Conservation (phyloP, 768 basidiomycete species). For the Leccinum barrowsii region DNA sequence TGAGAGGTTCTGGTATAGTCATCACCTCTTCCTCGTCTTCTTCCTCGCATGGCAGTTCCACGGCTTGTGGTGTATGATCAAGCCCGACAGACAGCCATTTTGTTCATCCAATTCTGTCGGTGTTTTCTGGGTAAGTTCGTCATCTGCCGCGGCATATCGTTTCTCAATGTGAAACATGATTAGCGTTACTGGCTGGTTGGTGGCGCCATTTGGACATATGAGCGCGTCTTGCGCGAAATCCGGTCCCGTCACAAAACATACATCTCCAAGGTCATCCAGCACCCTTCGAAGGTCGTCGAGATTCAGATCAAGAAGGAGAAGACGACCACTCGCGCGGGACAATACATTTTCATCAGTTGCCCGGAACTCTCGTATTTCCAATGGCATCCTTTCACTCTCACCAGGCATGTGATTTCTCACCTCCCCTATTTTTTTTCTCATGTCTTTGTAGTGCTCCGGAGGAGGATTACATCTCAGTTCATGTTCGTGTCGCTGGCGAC, state of each 20-base stretch:
- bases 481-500: conserved; percentile 90
- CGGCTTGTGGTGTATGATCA: conserved; percentile 96
- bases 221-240: conserved; percentile 90
- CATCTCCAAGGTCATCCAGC: conserved; percentile 92
- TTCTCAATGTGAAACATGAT: conserved; percentile 4
- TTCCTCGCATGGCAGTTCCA: conserved; percentile 94
- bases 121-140: conserved; percentile 83
- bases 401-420: conserved; percentile 43
- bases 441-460: conserved; percentile 68
- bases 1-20: conserved; percentile 86
- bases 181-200: conserved; percentile 90
- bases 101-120: conserved; percentile 85
- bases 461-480: conserved; percentile 92
- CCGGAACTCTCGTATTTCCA: conserved; percentile 94
- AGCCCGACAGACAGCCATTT: conserved; percentile 83
- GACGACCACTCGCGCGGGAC: conserved; percentile 76
- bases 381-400: conserved; percentile 97
- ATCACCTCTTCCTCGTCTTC: conserved; percentile 89
- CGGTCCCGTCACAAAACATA: conserved; percentile 88
- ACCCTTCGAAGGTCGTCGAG: conserved; percentile 92
- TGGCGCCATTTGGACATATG: conserved; percentile 78
- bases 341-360: conserved; percentile 91
- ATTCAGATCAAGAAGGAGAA: conserved; percentile 97
- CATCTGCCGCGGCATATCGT: neutral
- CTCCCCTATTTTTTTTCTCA: neutral